Percentiles rank a stretch among this genome's conserved stretches.
phyloP scores from a whole-genome alignment of 805 yeast genomes.

The Zygosaccharomyces lentus region DNA sequence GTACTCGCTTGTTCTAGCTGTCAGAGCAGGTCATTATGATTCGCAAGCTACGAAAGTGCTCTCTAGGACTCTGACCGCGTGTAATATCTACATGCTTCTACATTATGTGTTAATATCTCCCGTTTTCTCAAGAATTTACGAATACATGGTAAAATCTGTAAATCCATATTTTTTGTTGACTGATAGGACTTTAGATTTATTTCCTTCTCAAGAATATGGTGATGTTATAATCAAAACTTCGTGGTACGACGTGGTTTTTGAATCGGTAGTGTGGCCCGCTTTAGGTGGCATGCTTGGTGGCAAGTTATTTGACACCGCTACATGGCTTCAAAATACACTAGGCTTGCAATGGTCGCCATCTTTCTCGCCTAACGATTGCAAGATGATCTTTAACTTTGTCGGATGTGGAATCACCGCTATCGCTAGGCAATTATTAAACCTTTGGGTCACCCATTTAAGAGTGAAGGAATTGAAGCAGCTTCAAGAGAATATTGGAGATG shows the following conservation, averaged over 20 bases:
- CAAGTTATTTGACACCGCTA: slow-evolving; percentile 8
- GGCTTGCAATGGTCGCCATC: slow-evolving; percentile 8
- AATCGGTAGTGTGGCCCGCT: slow-evolving; percentile 24
- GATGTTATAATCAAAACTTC: slow-evolving; percentile 14
- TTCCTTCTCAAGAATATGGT: slow-evolving; percentile 11
- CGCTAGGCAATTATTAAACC: slow-evolving; percentile 15
- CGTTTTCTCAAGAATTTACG: slow-evolving; percentile 11
- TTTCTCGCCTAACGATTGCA: slow-evolving; percentile 21
- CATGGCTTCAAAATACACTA: slow-evolving; percentile 10
- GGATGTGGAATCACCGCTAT: slow-evolving; percentile 26
- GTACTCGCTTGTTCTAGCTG: slow-evolving; percentile 16
- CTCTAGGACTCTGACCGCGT: slow-evolving; percentile 5
- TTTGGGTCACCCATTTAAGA: slow-evolving; percentile 18
- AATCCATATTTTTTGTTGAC: slow-evolving; percentile 15
- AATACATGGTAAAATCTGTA: slow-evolving; percentile 9
- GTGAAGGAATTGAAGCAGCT: slow-evolving; percentile 20
- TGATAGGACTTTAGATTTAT: slow-evolving; percentile 7
- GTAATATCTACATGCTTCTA: slow-evolving; percentile 8
- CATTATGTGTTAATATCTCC: slow-evolving; percentile 11
- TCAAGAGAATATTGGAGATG: slow-evolving; percentile 9
- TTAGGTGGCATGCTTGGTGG: slow-evolving; percentile 17
- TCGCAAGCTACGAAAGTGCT: slow-evolving; percentile 1
- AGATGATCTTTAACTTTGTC: slow-evolving; percentile 24
- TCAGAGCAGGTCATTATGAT: slow-evolving; percentile 11
- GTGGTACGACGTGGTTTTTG: slow-evolving; percentile 18